phyloP scores from a whole-genome alignment of 345 rosid species.

The Aquilaria yunnanensis region DNA sequence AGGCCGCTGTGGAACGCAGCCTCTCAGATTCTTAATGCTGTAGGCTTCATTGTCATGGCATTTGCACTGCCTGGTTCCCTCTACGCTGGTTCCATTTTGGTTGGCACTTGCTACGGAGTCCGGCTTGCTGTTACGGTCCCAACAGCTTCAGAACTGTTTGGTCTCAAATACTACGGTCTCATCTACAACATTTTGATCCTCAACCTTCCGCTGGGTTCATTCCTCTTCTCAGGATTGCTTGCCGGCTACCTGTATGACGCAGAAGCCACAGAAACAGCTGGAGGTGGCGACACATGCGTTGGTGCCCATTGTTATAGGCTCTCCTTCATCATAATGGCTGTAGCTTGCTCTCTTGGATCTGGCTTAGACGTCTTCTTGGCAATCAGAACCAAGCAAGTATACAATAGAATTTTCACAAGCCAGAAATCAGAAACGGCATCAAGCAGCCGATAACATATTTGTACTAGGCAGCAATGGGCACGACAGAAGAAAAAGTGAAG shows the following conservation, averaged over 20 bases:
- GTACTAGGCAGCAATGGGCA: background rate
- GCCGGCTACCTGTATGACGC: conserved; percentile 71
- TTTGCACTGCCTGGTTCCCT: conserved; percentile 64
- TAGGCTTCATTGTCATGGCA: conserved; percentile 68
- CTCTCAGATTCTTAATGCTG: conserved; percentile 69
- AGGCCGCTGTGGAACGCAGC: conserved; percentile 89
- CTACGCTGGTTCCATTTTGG: conserved; percentile 65
- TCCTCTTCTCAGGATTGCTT: conserved; percentile 78
- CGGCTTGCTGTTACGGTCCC: conserved; percentile 81
- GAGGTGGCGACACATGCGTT: conserved; percentile 70
- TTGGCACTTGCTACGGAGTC: conserved; percentile 78
- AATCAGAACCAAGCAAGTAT: conserved; percentile 47
- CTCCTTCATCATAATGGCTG: conserved; percentile 60
- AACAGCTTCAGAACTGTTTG: conserved; percentile 81
- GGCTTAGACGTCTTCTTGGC: conserved; percentile 55
- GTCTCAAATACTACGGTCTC: conserved; percentile 75
- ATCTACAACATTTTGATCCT: conserved; percentile 76
- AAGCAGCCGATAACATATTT: background rate
- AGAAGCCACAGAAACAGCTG: conserved; percentile 54
- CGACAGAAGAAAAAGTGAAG: background rate
- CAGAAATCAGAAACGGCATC: conserved; percentile 32
- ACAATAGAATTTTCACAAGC: conserved; percentile 42
- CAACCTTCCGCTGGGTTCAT: conserved; percentile 80
- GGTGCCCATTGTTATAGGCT: conserved; percentile 80
- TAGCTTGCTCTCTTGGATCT: conserved; percentile 48